Evolutionary conservation across 768 basidiomycete species (phyloP).

Genomic region (Mycena kentingensis): DNA sequence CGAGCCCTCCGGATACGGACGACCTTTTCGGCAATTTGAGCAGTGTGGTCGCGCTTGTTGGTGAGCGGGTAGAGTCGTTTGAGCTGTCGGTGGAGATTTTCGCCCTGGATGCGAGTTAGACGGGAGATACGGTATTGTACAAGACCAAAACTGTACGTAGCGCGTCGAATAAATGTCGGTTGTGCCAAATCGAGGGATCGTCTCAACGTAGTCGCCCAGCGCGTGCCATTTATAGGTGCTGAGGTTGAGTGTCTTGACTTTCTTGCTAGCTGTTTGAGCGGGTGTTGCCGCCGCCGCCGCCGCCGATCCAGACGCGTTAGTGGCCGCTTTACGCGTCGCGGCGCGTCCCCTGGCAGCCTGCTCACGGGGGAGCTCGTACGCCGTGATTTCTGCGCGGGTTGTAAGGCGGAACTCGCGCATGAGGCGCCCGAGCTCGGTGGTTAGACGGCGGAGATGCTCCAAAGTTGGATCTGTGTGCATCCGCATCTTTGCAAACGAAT

Average conservation of each 20-base stretch:
- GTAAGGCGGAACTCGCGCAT: constrained; percentile 30
- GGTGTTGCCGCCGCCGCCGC: not conserved
- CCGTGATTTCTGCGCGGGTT: constrained; percentile 28
- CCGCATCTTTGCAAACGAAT: constrained; percentile 39
- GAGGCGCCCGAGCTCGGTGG: constrained; percentile 24
- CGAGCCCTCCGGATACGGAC: not conserved
- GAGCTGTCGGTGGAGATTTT: not conserved
- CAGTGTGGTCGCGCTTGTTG: not conserved
- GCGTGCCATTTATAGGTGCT: constrained; percentile 33
- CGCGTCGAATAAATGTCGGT: constrained; percentile 28
- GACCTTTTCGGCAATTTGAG: not conserved
- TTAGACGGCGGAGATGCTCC: constrained; percentile 21
- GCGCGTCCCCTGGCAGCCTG: constrained; percentile 17
- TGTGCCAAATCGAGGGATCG: constrained; percentile 26
- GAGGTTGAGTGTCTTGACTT: constrained; percentile 26
- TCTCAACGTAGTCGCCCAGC: constrained; percentile 24
- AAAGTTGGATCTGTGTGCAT: constrained; percentile 38
- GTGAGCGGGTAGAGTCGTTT: not conserved
- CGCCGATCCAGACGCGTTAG: not conserved
- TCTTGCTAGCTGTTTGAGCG: not conserved
- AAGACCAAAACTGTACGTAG: constrained; percentile 13
- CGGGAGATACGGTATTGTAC: not conserved
- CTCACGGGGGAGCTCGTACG: constrained; percentile 33
- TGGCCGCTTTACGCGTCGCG: not conserved
- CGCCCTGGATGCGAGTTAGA: not conserved